A percentile compares a stretch with the other conserved stretches of the same genome.
phyloP scores from a whole-genome alignment of 805 yeast genomes.

The Suhomyces faveliae region DNA sequence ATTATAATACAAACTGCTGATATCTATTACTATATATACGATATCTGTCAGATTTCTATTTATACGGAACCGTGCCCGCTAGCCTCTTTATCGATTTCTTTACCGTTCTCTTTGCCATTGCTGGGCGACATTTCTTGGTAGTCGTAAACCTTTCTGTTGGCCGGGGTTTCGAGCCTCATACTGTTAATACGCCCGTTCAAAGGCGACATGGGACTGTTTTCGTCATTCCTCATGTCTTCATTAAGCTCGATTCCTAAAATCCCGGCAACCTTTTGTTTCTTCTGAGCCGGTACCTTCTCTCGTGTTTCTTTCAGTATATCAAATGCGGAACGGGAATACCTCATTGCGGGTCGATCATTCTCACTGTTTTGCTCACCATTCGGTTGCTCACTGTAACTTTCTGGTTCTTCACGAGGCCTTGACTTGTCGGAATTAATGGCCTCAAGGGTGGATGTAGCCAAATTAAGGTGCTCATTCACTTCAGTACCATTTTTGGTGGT shows the following conservation, averaged over 20 bases:
- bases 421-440: neutral
- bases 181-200: constrained; percentile 18
- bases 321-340: constrained; percentile 21
- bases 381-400: too few relatives aligned
- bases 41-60: neutral
- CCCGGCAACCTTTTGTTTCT: constrained; percentile 19
- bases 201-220: constrained; percentile 15
- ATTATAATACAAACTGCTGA: constrained; percentile 1
- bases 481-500: neutral
- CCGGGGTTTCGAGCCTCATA: constrained; percentile 18
- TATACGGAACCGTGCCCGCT: neutral
- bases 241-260: constrained; percentile 23
- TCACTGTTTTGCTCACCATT: neutral
- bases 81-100: neutral
- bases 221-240: constrained; percentile 3
- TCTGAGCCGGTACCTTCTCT: constrained; percentile 6
- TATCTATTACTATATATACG: neutral
- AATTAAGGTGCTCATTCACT: neutral
- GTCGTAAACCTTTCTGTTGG: constrained; percentile 5
- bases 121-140: neutral
- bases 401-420: constrained; percentile 2
- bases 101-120: constrained; percentile 13
- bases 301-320: constrained; percentile 10
- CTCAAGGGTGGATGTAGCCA: too few relatives aligned
- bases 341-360: neutral